Base-by-base conservation (phyloP, 345 rosid genomes). In the Gossypium bickii region DNA sequence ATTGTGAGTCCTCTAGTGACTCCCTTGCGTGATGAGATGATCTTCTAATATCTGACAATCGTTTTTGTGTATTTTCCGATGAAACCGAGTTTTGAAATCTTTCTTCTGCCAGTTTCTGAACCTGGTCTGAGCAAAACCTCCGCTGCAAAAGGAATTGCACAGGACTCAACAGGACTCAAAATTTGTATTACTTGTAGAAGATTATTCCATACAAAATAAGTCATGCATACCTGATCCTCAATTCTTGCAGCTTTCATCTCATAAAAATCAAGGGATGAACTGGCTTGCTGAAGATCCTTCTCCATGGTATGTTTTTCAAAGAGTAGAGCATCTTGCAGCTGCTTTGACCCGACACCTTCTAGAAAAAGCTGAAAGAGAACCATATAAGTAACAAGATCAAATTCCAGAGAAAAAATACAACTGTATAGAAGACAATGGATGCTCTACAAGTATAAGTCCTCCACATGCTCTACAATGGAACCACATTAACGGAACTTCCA, bases 281-380 rank as follows among this genome's bases (percentile, higher is more conserved):
- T 86, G 63, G 90, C 92, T 79, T 81, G 92, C 78, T 92, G 97
- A 78, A 88, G 86, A 76, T 90, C 91, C 82, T 82, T 92, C 60
- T 85, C 91, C 84, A 88, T 84, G 18, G 77, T 84, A 70, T 66
- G 75, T 69, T 88, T 96, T 67, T 93, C 97, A 64, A 87, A 83
- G 22, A 77, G 81, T 48, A 90, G 80, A 75, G 91, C 75, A 78
- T 87, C 91, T 77, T 78, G 91, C 82, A 85, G 76, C 80, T 96
- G 97, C 77, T 87, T 93, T 38, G 98, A 91, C 62, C 79, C 83
- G 67, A 88, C 78, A 70, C 95, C 91, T 81, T 96, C 99, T 81
- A 93, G 74, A 80, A 86, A 86, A 78, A 96, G 97, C 99, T 96
- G 86, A 74, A 82, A 76, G 77, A 81, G 73, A 71, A 77, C 45